Conservation (phyloP, 306 rosid genomes). For the Sicyos baderoa region DNA sequence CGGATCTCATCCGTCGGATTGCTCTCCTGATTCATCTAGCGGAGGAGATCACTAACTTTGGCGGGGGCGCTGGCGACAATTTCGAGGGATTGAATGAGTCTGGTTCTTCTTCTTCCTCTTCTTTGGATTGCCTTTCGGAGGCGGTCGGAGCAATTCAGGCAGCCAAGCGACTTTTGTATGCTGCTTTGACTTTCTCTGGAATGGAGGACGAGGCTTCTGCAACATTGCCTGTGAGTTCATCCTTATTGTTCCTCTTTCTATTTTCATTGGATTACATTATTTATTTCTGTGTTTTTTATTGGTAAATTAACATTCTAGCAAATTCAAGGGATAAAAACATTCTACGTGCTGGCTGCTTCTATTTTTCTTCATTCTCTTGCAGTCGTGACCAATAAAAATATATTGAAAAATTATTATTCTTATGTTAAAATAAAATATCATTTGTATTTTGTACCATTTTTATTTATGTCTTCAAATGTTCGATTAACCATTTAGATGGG, state of each 20-base stretch:
- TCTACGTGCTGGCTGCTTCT: neutral
- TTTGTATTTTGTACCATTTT: no score
- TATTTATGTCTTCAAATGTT: no score
- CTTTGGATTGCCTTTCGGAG: slow-evolving; percentile 42
- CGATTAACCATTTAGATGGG: no score
- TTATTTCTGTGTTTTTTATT: neutral
- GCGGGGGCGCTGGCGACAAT: neutral
- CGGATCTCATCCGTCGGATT: slow-evolving; percentile 93
- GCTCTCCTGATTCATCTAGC: slow-evolving; percentile 61
- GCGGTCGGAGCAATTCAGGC: slow-evolving; percentile 60
- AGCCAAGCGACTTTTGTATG: slow-evolving; percentile 49
- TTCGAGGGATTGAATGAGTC: slow-evolving; percentile 18
- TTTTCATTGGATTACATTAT: neutral
- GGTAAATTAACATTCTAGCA: neutral
- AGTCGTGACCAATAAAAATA: neutral
- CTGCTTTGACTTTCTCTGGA: slow-evolving; percentile 37
- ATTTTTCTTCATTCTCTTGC: neutral
- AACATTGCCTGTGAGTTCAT: slow-evolving; percentile 22
- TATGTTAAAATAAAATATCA: no score
- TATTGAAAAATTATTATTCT: no score
- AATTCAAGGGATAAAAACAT: no score
- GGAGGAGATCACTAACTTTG: slow-evolving; percentile 65
- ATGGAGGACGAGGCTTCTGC: slow-evolving; percentile 32
- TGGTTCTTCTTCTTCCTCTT: slow-evolving; percentile 19
- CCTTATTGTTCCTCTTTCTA: neutral